Evolutionary conservation across 2,329 filamentous ascomycete species (phyloP).

Genomic region (Diplocarpon mali): DNA sequence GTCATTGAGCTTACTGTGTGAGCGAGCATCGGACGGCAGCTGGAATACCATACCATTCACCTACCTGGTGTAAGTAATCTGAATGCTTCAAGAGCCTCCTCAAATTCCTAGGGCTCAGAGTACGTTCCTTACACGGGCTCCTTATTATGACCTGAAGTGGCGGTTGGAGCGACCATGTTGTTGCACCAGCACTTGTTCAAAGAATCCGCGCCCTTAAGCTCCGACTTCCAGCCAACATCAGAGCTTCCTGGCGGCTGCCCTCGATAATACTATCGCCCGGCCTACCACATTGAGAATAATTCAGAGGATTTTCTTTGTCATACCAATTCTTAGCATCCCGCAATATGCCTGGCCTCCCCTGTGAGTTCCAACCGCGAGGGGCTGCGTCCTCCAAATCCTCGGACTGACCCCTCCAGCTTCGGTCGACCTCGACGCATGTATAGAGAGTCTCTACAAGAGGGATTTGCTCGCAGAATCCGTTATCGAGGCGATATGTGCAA

Average conservation of each 20-base stretch:
- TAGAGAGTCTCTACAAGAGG: slow-evolving; percentile 91
- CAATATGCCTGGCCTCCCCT: slow-evolving; percentile 47
- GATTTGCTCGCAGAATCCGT: slow-evolving; percentile 95
- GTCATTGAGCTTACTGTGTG: too few species aligned
- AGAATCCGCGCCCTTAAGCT: slow-evolving; percentile 20
- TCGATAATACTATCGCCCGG: slow-evolving; percentile 8
- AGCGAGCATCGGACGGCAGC: too few species aligned
- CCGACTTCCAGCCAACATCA: slow-evolving; percentile 14
- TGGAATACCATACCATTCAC: too few species aligned
- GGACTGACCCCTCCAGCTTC: slow-evolving; percentile 48
- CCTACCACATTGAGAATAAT: too few species aligned
- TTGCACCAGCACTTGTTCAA: slow-evolving; percentile 21
- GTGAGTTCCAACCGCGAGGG: slow-evolving; percentile 29
- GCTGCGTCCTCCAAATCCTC: not conserved
- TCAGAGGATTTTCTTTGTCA: not conserved
- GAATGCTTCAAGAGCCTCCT: too few species aligned
- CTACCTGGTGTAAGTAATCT: too few species aligned
- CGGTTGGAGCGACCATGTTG: slow-evolving; percentile 26
- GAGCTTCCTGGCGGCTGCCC: slow-evolving; percentile 18
- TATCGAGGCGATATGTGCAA: slow-evolving; percentile 97
- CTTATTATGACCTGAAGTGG: slow-evolving; percentile 1
- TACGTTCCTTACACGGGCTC: not conserved
- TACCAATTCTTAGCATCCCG: not conserved
- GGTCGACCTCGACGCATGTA: slow-evolving; percentile 98
- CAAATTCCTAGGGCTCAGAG: not conserved